Evolutionary conservation across 768 basidiomycete species (phyloP), one percentile per base, ranked within the genome.

Genomic region (Leccinum ochraceum): DNA sequence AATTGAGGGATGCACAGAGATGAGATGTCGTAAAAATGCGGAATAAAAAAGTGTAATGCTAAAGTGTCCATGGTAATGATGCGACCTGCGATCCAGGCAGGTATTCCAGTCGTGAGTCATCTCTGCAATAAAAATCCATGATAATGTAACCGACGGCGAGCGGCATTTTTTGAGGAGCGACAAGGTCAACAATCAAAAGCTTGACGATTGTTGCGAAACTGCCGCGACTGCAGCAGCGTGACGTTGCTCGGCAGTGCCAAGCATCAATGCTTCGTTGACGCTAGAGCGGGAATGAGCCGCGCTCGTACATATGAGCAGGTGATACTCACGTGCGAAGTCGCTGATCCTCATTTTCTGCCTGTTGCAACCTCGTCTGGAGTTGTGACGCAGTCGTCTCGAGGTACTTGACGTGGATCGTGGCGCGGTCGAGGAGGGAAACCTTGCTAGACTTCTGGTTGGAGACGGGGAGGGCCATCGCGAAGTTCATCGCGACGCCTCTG

Each of bases 401-500:
- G 67, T 91, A 87, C 77, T 86, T 85, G 80, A 95, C 89, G 77
- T 95, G 92, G 57, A 85, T 87, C 64, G 90, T 91, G 46, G 93
- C 90, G 70, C 94, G 86, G 69, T 95, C 94, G 67, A 96, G 83
- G 59, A 95, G 80, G 63, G 88, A 91, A 56, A 94, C 90, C 79
- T 96, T 96, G 83, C 89, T 92, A 9, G 91, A 88, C 81, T 94
- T 92, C 82, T 95, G 92, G 80, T 93, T 94, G 52, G 89, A 90
- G 61, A 88, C 81, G 30, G 94, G 94, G 67, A 96, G 87, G 59
- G 88, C 92, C 94, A 60, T 96, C 94, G 58, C 94, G 82, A 72
- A 96, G 90, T 77, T 96, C 94, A 69, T 95, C 93, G 42, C 94
- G 86, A 66, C 94, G 84, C 66, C 92, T 82, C 81, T 95, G 91